Percentiles rank a stretch among this genome's conserved stretches.
Conservation (phyloP, 2,329 filamentous ascomycete species). For the Rutstroemia sp. region DNA sequence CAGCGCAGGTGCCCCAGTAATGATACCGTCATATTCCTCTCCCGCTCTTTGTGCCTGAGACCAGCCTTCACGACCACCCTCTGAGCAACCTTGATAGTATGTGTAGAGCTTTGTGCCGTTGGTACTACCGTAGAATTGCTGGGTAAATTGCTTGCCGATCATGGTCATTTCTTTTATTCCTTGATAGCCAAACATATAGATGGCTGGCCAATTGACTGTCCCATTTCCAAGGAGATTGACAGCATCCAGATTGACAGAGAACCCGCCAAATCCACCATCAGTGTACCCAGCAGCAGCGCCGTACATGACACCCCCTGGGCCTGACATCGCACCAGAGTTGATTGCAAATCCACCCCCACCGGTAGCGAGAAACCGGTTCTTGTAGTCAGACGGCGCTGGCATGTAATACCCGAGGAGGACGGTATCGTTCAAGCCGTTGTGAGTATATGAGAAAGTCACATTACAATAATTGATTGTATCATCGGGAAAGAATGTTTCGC, state of each 20-base stretch:
- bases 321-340: conserved; percentile 29
- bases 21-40: conserved; percentile 38
- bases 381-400: conserved; percentile 35
- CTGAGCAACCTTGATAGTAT: conserved; percentile 36
- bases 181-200: conserved; percentile 35
- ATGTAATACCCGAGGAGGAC: conserved; percentile 36
- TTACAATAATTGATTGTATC: too few species aligned
- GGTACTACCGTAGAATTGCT: conserved; percentile 33
- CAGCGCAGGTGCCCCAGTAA: conserved; percentile 41
- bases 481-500: too few species aligned
- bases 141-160: conserved; percentile 38
- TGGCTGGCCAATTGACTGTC: conserved; percentile 18
- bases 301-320: conserved; percentile 37
- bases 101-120: conserved; percentile 13
- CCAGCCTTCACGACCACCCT: conserved; percentile 43
- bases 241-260: conserved; percentile 33
- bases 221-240: conserved; percentile 34
- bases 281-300: conserved; percentile 43
- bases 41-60: conserved; percentile 35
- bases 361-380: conserved; percentile 39
- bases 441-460: conserved; percentile 37
- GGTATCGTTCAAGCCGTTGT: conserved; percentile 32
- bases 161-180: conserved; percentile 32
- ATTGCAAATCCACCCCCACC: conserved; percentile 41
- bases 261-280: conserved; percentile 43